These are phyloP conservation scores for Abelmoschus esculentus DNA, from an alignment of 345 rosid genomes.

Conservation along the genomic window DNA sequence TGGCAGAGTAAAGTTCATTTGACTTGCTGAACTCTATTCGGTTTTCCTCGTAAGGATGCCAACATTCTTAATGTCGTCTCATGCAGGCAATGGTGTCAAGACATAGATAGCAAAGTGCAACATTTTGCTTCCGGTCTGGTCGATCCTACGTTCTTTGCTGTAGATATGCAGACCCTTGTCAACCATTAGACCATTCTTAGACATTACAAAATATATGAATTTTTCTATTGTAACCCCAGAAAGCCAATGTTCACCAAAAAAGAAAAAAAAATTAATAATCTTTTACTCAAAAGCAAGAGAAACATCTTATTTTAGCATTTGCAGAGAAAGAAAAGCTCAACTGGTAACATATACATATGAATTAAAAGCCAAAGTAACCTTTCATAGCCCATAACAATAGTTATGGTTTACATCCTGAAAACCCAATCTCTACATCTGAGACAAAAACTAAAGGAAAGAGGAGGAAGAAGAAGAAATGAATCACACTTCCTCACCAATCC, in stretches of 20 bases:
- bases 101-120: not conserved
- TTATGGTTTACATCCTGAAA: constrained; percentile 12
- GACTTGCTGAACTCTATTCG: too few relatives aligned
- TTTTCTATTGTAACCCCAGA: too few relatives aligned
- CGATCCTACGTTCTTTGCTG: not conserved
- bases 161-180: not conserved
- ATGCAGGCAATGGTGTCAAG: too few relatives aligned
- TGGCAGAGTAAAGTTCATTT: too few relatives aligned
- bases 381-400: constrained; percentile 17
- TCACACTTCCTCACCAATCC: constrained; percentile 14
- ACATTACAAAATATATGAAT: not conserved
- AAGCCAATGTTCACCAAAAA: not conserved
- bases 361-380: not conserved
- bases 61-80: too few relatives aligned
- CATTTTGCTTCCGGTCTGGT: not conserved
- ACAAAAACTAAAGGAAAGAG: not conserved
- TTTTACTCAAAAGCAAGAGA: not conserved
- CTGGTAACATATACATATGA: not conserved
- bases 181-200: not conserved
- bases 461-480: not conserved
- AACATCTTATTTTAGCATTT: constrained; percentile 16
- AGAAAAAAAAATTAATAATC: not conserved
- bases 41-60: too few relatives aligned
- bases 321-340: not conserved
- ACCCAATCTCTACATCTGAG: not conserved